Conservation (phyloP, 1,284 basidiomycete genomes). For the Apiotrichum sp. region DNA sequence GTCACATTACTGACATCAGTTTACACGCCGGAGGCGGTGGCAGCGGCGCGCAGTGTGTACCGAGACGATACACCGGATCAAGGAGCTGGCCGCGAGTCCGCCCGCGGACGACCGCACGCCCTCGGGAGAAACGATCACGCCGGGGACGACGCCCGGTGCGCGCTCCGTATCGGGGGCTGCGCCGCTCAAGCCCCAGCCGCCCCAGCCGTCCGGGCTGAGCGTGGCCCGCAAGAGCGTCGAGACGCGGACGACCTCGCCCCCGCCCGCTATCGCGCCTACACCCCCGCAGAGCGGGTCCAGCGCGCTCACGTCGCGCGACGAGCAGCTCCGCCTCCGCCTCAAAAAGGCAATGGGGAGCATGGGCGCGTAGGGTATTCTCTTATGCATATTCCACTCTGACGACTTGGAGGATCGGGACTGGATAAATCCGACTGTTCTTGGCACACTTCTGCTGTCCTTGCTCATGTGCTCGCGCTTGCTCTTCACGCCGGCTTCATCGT, state of each 20-base stretch:
- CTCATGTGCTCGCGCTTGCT: too few relatives aligned
- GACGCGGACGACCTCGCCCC: neutral
- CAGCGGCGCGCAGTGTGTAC: constrained; percentile 69
- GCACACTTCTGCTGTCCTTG: too few relatives aligned
- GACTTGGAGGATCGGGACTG: too few relatives aligned
- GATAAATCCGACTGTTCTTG: too few relatives aligned
- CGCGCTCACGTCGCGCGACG: constrained; percentile 24
- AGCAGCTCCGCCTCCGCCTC: constrained; percentile 40
- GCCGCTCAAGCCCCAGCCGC: neutral
- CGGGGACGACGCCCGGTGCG: neutral
- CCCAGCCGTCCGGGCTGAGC: neutral
- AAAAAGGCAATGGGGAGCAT: constrained; percentile 47
- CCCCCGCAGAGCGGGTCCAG: neutral
- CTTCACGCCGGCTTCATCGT: too few relatives aligned
- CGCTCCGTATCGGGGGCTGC: neutral
- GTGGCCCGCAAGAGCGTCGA: neutral
- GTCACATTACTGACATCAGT: constrained; percentile 49
- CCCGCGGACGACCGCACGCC: neutral
- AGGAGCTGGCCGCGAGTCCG: constrained; percentile 6
- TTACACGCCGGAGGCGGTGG: constrained; percentile 77
- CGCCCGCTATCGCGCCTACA: constrained; percentile 4
- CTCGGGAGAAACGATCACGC: neutral
- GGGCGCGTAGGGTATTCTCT: constrained; percentile 24
- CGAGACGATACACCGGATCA: constrained; percentile 58
- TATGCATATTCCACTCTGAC: too few relatives aligned